Evolutionary conservation across 2,329 filamentous ascomycete genomes (phyloP), one percentile per base, ranked within the genome.

Genomic region (Cytospora schulzeri): DNA sequence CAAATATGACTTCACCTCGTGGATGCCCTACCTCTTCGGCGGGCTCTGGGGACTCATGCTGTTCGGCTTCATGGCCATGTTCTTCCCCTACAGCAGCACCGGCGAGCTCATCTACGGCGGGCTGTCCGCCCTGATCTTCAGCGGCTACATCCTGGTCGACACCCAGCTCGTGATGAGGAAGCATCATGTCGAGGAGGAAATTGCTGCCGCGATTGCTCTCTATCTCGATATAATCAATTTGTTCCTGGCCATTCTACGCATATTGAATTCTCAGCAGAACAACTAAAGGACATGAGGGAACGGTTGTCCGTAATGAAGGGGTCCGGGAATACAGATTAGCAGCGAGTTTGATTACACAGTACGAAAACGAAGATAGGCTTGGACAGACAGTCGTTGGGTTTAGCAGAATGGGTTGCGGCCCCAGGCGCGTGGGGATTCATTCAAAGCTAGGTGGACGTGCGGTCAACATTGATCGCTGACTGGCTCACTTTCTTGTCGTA

Each of bases 171-270:
- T 99, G 67, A 90, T 99, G 86, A 88, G 93, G 73, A 91, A 97
- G 77, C 95, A 97, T 79, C 94, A 98, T 74, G 92, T 97, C 60
- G 95, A 99, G 80, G 94, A 97, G 84, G 93, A 97, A 83, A 97
- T 98, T 75, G 93, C 93, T 8, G 94, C 94, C 57, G 89, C 92
- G 12, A 97, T 99, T 77, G 95, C 91, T 74, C 84, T 99, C 57
- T 99, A 99, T 76, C 85, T 99, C 57, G 94, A 98, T 76, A 88
- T 98, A 69, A 92, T 98, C 82, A 99, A 99, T 84, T 79, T 99
- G 70, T 99, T 99, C 87, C 83, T 99, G 70, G 90, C 92, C 60
- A 99, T 99, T 73, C 83, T 99, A 74, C 86, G 95, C 74, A 98
- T 99, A 71, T 83, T 99, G 73, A 99, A 99, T 83, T 96, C 90